phyloP scores from a whole-genome alignment of 768 basidiomycete genomes.

The Hypsizygus marmoreus region DNA sequence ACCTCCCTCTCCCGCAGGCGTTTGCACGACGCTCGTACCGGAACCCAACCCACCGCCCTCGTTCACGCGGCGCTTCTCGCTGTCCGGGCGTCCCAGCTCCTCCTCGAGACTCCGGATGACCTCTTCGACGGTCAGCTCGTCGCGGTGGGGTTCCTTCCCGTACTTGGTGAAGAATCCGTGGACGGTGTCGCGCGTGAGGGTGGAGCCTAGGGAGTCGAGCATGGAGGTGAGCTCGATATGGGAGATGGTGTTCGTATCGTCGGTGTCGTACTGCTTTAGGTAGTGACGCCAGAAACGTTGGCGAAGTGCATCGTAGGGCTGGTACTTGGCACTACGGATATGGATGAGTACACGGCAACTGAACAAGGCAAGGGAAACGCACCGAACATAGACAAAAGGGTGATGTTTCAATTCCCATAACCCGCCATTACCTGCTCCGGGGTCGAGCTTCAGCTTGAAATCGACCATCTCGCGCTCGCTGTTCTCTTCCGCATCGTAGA shows the following conservation, averaged over 20 bases:
- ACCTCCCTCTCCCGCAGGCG: constrained; percentile 45
- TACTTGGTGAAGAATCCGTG: constrained; percentile 78
- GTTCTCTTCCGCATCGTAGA: constrained; percentile 51
- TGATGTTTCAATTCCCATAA: constrained; percentile 74
- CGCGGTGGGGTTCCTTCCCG: constrained; percentile 62
- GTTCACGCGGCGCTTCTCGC: constrained; percentile 71
- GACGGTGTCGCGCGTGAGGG: constrained; percentile 77
- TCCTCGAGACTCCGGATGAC: constrained; percentile 83
- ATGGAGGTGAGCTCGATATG: constrained; percentile 89
- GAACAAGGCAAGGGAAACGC: constrained; percentile 15
- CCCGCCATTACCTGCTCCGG: constrained; percentile 48
- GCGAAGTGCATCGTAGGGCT: constrained; percentile 89
- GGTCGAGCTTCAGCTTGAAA: constrained; percentile 66
- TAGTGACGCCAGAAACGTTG: constrained; percentile 91
- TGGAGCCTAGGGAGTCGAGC: constrained; percentile 96
- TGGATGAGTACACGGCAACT: background rate
- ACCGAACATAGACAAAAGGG: constrained; percentile 73
- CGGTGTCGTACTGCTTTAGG: constrained; percentile 86
- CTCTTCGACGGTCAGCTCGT: constrained; percentile 78
- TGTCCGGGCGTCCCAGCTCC: constrained; percentile 72
- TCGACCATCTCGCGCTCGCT: constrained; percentile 73
- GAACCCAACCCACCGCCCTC: constrained; percentile 42
- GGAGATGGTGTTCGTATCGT: constrained; percentile 74
- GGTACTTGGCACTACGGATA: constrained; percentile 78
- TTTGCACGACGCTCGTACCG: constrained; percentile 54